Evolutionary conservation across 371 early-diverging fungal genomes (phyloP), one percentile per base, ranked within the genome.

Genomic region (Rhizopus sp.): DNA sequence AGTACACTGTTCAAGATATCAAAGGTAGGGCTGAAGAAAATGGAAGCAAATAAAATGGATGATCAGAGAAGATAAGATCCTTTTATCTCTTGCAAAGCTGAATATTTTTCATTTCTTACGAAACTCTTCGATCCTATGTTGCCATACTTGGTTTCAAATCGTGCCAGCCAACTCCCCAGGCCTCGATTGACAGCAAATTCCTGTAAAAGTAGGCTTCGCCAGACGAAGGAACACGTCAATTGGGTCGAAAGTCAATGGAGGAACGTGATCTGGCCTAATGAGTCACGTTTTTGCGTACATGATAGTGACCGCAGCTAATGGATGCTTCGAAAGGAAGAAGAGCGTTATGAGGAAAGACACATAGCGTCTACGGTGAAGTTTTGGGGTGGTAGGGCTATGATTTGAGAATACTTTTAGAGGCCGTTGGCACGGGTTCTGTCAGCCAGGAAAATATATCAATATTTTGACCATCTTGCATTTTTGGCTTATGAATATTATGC

Each of bases 221-320:
- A 6, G 44, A 15, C 44, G 13, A 44, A 44, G 44, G 44, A 44
- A 44, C 13, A 5, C 7, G 2, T 44, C 44, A 44, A 44, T 44
- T 44, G 44, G 15, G 13, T 6, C n/a, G 15, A 3, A 44, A 15
- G 13, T 3, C 16, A 10, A 17, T 34, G 50, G 35, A 9, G 16
- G 13, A 41, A 46, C 8, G 34, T 33, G 4, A 33, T 50, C 13
- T 50, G 50, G 50, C 33, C 50, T 7, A 33, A 50, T 50, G 50
- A 50, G 34, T 50, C 34, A 6, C 5, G 12, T 12, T 32, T 50
- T 32, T 12, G 34, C 12, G 33, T 50, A 7, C 13, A 12, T 6
- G 50, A 10, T 17, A 50, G 31, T 32, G 33, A 34, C 13, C n/a
- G 34, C 50, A 33, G 13, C n/a, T 10, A 50, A 15, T 0, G 35